Conservation (phyloP, 441 rosid species). For the Pelargonium myrrhifolium region DNA sequence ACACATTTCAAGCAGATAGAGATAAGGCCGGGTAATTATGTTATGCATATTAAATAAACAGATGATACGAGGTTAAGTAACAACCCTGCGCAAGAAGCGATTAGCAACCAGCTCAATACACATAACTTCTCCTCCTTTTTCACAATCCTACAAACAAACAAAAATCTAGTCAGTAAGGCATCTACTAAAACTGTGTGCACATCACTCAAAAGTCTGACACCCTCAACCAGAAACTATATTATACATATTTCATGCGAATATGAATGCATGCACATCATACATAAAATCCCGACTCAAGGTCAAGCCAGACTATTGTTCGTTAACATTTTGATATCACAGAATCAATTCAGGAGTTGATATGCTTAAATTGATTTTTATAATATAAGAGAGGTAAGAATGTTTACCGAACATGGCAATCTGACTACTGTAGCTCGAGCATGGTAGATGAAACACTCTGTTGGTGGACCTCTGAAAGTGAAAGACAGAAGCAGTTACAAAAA, state of each 20-base stretch:
- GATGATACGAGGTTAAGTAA: conserved; percentile 10
- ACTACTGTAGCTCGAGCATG: conserved; percentile 85
- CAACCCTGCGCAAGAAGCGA: conserved; percentile 84
- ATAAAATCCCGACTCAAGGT: neutral
- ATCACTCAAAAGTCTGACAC: neutral
- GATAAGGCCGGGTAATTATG: neutral
- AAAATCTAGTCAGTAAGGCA: conserved; percentile 3
- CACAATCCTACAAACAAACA: conserved; percentile 30
- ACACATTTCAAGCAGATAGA: neutral
- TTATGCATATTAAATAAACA: neutral
- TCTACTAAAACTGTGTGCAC: no score
- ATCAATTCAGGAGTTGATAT: neutral
- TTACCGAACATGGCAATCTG: conserved; percentile 52
- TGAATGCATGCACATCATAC: no score
- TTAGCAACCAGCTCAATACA: conserved; percentile 86
- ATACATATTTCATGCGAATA: no score
- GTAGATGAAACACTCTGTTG: conserved; percentile 81
- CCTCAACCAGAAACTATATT: neutral
- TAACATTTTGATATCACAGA: no score
- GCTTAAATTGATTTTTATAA: neutral
- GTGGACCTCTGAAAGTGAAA: conserved; percentile 79
- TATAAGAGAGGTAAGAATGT: conserved; percentile 17
- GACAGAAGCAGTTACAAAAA: conserved; percentile 17
- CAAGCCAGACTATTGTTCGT: no score
- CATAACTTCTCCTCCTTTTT: conserved; percentile 52